A percentile compares a stretch with the other conserved stretches of the same genome.
Conservation (phyloP, 1,139 yeast genomes). For the Blastobotrys aristatus region DNA sequence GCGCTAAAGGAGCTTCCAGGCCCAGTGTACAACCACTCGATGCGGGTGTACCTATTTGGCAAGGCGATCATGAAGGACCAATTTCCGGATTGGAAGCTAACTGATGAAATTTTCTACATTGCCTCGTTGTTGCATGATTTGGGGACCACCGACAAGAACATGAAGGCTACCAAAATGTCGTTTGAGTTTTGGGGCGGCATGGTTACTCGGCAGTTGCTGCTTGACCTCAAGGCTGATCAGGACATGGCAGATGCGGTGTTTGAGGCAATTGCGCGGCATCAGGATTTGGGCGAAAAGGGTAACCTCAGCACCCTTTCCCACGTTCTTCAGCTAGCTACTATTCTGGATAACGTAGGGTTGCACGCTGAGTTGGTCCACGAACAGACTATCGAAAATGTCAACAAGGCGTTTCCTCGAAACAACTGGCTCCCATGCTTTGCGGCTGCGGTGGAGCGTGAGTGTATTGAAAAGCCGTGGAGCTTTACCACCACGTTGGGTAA, state of each 20-base stretch:
- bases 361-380: conserved; percentile 17
- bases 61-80: conserved; percentile 20
- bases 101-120: conserved; percentile 17
- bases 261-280: conserved; percentile 24
- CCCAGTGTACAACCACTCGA: conserved; percentile 21
- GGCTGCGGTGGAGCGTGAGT: conserved; percentile 19
- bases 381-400: conserved; percentile 19
- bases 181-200: conserved; percentile 24
- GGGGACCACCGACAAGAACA: conserved; percentile 22
- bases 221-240: conserved; percentile 13
- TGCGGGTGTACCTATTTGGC: conserved; percentile 21
- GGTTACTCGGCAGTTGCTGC: conserved; percentile 20
- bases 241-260: conserved; percentile 24
- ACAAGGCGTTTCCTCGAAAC: conserved; percentile 18
- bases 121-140: conserved; percentile 22
- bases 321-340: conserved; percentile 22
- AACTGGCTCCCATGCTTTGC: conserved; percentile 23
- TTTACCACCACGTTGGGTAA: conserved; percentile 20
- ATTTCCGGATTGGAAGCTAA: conserved; percentile 22
- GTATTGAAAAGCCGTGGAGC: conserved; percentile 21
- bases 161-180: conserved; percentile 22
- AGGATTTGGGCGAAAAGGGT: conserved; percentile 21
- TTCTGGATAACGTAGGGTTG: conserved; percentile 22
- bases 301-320: conserved; percentile 20
- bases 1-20: conserved; percentile 18